A percentile compares a stretch with the other conserved stretches of the same genome.
phyloP scores from a whole-genome alignment of 306 rosid genomes.

The Trichosanthes truncata region DNA sequence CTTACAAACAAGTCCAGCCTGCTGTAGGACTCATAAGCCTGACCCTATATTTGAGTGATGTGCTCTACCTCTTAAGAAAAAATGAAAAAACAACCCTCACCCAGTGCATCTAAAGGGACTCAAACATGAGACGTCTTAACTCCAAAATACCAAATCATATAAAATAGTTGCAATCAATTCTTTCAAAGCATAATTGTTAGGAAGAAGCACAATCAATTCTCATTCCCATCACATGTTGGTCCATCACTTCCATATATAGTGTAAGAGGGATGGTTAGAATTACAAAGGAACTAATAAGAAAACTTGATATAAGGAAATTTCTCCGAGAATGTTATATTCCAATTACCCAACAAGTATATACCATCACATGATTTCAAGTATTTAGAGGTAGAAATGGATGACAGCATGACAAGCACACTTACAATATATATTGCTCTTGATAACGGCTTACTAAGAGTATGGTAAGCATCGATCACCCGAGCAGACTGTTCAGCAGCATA shows the following conservation, averaged over 20 bases:
- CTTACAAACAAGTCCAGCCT: not conserved
- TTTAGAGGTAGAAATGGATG: not conserved
- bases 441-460: conserved; percentile 71
- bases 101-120: not conserved
- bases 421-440: conserved; percentile 74
- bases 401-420: conserved; percentile 17
- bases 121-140: not conserved
- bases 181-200: not conserved
- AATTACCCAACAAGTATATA: not conserved
- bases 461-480: conserved; percentile 78
- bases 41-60: not conserved
- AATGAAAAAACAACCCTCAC: not conserved
- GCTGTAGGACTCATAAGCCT: not conserved
- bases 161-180: not conserved
- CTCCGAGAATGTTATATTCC: not conserved
- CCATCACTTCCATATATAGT: not conserved
- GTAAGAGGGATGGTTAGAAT: not conserved
- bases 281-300: not conserved
- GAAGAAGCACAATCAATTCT: not conserved
- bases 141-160: not conserved
- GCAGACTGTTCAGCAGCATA: conserved; percentile 93
- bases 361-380: not conserved
- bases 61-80: not conserved
- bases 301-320: not conserved
- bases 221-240: not conserved